phyloP scores from a whole-genome alignment of 1,139 yeast genomes.

The Martiniozyma asiatica region DNA sequence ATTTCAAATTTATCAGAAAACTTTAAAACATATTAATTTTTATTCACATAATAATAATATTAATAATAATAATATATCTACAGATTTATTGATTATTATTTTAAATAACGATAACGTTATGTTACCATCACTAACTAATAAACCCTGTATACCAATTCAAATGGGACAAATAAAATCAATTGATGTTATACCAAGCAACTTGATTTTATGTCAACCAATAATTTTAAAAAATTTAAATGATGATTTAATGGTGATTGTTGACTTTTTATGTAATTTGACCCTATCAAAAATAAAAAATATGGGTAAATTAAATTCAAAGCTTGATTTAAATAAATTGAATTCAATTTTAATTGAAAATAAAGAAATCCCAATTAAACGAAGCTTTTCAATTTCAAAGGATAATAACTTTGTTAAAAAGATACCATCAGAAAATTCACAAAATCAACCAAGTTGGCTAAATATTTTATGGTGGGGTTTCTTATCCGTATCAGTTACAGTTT shows the following conservation, averaged over 20 bases:
- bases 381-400: too few species aligned
- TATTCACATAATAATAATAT: too few species aligned
- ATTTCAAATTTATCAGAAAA: constrained; percentile 18
- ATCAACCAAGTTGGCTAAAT: too few species aligned
- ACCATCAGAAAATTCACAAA: too few species aligned
- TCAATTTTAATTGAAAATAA: constrained; percentile 10
- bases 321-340: constrained; percentile 12
- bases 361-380: too few species aligned
- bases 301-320: constrained; percentile 5
- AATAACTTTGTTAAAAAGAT: too few species aligned
- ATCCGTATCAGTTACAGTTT: too few species aligned
- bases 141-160: constrained; percentile 21
- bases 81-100: constrained; percentile 17
- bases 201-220: constrained; percentile 24
- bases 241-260: constrained; percentile 30
- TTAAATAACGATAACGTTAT: constrained; percentile 19
- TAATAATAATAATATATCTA: constrained; percentile 11
- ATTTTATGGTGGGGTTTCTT: too few species aligned
- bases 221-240: constrained; percentile 54
- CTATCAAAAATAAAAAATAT: constrained; percentile 1
- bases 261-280: constrained; percentile 18
- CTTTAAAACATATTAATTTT: constrained; percentile 17
- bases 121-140: constrained; percentile 18
- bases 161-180: constrained; percentile 5
- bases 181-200: constrained; percentile 3